Evolutionary conservation across 148 eudicot species (phyloP), one percentile per base, ranked within the genome.

Genomic region (Chenopodium suecicum): DNA sequence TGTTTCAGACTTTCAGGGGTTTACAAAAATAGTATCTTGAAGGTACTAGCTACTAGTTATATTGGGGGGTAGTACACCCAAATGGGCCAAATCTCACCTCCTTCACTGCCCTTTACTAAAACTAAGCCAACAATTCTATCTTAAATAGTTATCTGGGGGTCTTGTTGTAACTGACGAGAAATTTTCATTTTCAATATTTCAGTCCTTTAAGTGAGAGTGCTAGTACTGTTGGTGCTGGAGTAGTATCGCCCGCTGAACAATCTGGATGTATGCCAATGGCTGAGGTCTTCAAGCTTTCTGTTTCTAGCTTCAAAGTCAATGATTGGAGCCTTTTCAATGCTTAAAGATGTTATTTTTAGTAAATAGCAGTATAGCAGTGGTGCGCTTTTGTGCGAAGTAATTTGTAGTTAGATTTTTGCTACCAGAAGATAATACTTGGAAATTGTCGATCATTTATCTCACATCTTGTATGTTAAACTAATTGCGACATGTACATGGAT

Each of bases 121-220:
- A 62, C 6, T 62, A 62, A 7, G n/a, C 41, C 23, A 41, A 17
- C 16, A 34, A 69, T 20, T 8, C 52, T 41, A 37, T 70, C 27
- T 4, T 19, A 31, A 10, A 2, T 70, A 10, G 47, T 56, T 52
- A 13, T 23, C 31, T 31, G 41, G 44, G 7, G 54, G 17, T 16
- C 14, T 74, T 25, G 7, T 5, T 14, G 60, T 81, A 47, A 77
- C 63, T 50, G 65, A 2, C 50, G 47, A 27, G 25, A 17, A 22
- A 20, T 50, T 14, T 74, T 13, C 8, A 14, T 46, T 1, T 41
- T 41, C 44, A 41, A 41, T 50, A 60, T 73, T 80, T 78, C 89
- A 94, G 99, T 83, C 95, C 97, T 56, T 80, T 90, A 83, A 96
- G 99, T 83, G 98, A 92, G 83, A 89, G 91, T 80, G 99, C 98